Evolutionary conservation across 2,329 filamentous ascomycete genomes (phyloP).

Genomic region (Albophoma yamanashiensis): DNA sequence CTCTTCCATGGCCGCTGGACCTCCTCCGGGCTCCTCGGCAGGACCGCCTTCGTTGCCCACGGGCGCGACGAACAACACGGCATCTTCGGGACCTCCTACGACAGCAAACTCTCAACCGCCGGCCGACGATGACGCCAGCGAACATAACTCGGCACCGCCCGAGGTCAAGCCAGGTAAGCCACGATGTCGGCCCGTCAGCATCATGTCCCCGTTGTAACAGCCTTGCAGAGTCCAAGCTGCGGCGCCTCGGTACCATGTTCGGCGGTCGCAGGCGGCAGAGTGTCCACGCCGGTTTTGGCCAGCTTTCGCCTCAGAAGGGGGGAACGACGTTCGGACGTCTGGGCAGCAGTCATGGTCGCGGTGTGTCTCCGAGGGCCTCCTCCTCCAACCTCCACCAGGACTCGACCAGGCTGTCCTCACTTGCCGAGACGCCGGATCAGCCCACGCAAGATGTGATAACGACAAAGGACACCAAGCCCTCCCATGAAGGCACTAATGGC

Average conservation of each 20-base stretch:
- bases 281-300: constrained; percentile 50
- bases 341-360: constrained; percentile 51
- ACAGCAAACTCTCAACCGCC: background rate
- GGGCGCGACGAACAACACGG: background rate
- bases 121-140: constrained; percentile 25
- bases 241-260: constrained; percentile 60
- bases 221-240: constrained; percentile 39
- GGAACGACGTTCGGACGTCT: constrained; percentile 48
- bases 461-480: constrained; percentile 10
- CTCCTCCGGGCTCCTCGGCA: background rate
- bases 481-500: constrained; percentile 36
- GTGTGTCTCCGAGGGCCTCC: constrained; percentile 46
- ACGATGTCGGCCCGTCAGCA: background rate
- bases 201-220: constrained; percentile 10
- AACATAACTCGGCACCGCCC: constrained; percentile 24
- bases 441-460: constrained; percentile 16
- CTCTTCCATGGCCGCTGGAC: constrained; percentile 20
- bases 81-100: constrained; percentile 1
- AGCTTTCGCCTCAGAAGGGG: constrained; percentile 43
- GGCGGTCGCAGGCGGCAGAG: constrained; percentile 52
- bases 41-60: background rate
- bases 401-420: constrained; percentile 41
- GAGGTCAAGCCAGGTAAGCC: constrained; percentile 26
- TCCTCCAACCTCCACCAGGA: constrained; percentile 47
- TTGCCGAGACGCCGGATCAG: constrained; percentile 43